These are phyloP conservation scores for Globisporangium takayamanum DNA, from an alignment of 352 stramenopile genomes.

Conservation along the genomic window DNA sequence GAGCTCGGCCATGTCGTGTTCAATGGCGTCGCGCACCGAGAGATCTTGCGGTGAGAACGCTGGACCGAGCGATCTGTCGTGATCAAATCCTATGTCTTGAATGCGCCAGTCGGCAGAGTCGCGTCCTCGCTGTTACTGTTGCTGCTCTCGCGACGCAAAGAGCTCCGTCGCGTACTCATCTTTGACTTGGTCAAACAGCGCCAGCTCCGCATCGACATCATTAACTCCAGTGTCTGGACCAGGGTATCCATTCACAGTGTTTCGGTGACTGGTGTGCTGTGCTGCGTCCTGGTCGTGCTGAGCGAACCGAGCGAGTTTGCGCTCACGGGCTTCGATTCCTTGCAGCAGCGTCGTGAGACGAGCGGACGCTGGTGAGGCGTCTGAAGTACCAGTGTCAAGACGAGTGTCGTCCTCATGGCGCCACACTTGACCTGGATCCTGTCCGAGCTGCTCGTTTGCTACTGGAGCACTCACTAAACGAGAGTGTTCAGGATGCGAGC, in stretches of 20 bases:
- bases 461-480: neutral
- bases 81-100: neutral
- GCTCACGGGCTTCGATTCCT: conserved; percentile 24
- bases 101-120: neutral
- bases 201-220: conserved; percentile 12
- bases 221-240: neutral
- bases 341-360: conserved; percentile 20
- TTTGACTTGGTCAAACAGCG: conserved; percentile 18
- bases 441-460: neutral
- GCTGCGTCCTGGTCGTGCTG: neutral
- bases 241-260: neutral
- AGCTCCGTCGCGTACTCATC: conserved; percentile 26
- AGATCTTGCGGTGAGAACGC: conserved; percentile 11
- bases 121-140: neutral
- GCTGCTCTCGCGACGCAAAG: conserved; percentile 7
- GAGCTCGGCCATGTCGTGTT: conserved; percentile 29
- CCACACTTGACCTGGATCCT: neutral
- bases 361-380: conserved; percentile 7
- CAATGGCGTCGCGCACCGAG: conserved; percentile 27
- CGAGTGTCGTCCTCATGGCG: too few species aligned
- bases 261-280: neutral
- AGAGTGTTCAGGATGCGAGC: too few species aligned
- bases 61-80: neutral
- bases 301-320: conserved; percentile 16
- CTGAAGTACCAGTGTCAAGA: neutral